phyloP scores from a whole-genome alignment of 2,329 filamentous ascomycete species.

The Neocucurbitaria cava region DNA sequence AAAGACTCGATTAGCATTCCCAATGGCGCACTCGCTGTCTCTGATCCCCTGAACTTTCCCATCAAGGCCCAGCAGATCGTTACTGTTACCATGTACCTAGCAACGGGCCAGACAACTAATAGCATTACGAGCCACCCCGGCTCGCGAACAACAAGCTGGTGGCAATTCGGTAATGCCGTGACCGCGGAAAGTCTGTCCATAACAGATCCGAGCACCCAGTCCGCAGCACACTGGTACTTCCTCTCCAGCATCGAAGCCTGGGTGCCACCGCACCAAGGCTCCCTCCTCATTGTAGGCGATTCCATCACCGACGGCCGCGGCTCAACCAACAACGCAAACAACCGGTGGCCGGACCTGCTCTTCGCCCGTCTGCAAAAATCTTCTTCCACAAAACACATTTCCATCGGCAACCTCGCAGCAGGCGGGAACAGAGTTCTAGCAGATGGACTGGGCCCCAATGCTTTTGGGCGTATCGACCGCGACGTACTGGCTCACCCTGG shows the following conservation, averaged over 20 bases:
- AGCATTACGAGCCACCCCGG: conserved; percentile 70
- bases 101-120: conserved; percentile 62
- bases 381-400: conserved; percentile 56
- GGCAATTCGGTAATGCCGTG: conserved; percentile 65
- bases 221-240: conserved; percentile 62
- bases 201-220: conserved; percentile 44
- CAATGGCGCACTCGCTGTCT: conserved; percentile 64
- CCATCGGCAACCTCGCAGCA: conserved; percentile 70
- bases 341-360: conserved; percentile 53
- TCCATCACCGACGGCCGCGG: conserved; percentile 71
- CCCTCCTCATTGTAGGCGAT: conserved; percentile 66
- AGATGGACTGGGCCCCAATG: conserved; percentile 68
- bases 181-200: conserved; percentile 56
- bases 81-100: conserved; percentile 65
- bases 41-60: conserved; percentile 66
- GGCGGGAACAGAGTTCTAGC: conserved; percentile 71
- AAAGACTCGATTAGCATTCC: conserved; percentile 60
- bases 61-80: conserved; percentile 61
- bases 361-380: conserved; percentile 55
- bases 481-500: conserved; percentile 67
- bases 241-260: conserved; percentile 65
- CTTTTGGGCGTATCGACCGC: conserved; percentile 67
- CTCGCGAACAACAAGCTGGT: conserved; percentile 68
- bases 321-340: conserved; percentile 65
- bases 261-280: conserved; percentile 52